Percentiles rank a stretch among this genome's conserved stretches.
phyloP scores from a whole-genome alignment of 2,329 filamentous ascomycete species.

The Paraphaeosphaeria sporulosa region DNA sequence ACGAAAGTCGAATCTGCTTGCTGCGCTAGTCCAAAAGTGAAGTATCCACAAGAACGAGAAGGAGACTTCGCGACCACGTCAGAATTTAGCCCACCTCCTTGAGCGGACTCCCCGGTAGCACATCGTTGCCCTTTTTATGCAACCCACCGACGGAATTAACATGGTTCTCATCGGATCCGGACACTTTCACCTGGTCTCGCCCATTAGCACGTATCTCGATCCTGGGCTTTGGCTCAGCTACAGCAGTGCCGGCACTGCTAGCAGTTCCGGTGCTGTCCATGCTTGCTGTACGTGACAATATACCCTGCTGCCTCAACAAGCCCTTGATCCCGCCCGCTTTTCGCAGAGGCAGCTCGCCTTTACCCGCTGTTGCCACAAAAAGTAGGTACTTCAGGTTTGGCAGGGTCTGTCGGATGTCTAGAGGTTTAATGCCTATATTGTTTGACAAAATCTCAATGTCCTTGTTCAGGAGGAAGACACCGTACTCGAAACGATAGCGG shows the following conservation, averaged over 20 bases:
- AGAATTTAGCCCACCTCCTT: slow-evolving; percentile 11
- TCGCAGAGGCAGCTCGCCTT: slow-evolving; percentile 62
- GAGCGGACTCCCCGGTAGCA: slow-evolving; percentile 19
- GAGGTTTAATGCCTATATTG: slow-evolving; percentile 74
- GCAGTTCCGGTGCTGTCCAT: slow-evolving; percentile 41
- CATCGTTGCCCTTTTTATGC: slow-evolving; percentile 27
- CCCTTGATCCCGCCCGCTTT: slow-evolving; percentile 48
- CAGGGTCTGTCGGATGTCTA: slow-evolving; percentile 90
- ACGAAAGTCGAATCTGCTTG: background rate
- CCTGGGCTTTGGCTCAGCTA: slow-evolving; percentile 28
- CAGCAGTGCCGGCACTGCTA: slow-evolving; percentile 35
- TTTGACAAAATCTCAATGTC: slow-evolving; percentile 77
- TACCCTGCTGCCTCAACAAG: slow-evolving; percentile 36
- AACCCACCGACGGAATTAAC: slow-evolving; percentile 18
- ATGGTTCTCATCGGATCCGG: slow-evolving; percentile 28
- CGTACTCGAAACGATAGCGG: slow-evolving; percentile 94
- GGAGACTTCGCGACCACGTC: background rate
- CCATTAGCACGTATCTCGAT: slow-evolving; percentile 24
- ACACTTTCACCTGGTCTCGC: slow-evolving; percentile 17
- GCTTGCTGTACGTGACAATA: slow-evolving; percentile 39
- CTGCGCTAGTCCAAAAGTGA: background rate
- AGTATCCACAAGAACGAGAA: background rate
- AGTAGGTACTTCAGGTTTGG: slow-evolving; percentile 94
- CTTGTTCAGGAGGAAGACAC: slow-evolving; percentile 95
- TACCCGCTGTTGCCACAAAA: slow-evolving; percentile 86